A percentile compares a stretch with the other conserved stretches of the same genome.
Evolutionary conservation across 768 basidiomycete species (phyloP).

Genomic region (Rhizopogon sp.): DNA sequence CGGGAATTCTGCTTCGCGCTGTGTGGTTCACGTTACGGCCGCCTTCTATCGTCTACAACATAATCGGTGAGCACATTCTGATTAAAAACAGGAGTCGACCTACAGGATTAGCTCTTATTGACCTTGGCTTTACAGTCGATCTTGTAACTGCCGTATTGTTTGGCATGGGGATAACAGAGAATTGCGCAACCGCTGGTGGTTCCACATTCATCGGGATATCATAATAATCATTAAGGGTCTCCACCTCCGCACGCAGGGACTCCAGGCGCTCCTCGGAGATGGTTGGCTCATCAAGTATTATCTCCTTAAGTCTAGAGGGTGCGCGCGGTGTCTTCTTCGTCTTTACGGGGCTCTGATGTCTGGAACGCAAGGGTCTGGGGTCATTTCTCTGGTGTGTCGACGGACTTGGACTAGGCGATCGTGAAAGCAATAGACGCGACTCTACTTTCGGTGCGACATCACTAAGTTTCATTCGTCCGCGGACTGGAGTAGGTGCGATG

Average conservation of each 20-base stretch:
- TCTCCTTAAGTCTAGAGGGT: background rate
- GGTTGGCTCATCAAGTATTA: slow-evolving; percentile 5
- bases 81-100: slow-evolving; percentile 6
- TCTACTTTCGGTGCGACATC: slow-evolving; percentile 37
- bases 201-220: slow-evolving; percentile 5
- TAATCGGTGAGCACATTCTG: slow-evolving; percentile 12
- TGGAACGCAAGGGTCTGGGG: slow-evolving; percentile 7
- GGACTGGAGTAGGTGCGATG: slow-evolving; percentile 20
- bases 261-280: slow-evolving; percentile 24
- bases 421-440: background rate
- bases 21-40: slow-evolving; percentile 15
- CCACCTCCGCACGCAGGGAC: slow-evolving; percentile 14
- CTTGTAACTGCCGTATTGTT: slow-evolving; percentile 2
- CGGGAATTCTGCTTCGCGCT: slow-evolving; percentile 10
- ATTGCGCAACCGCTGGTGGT: background rate
- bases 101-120: slow-evolving; percentile 14
- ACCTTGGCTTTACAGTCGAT: slow-evolving; percentile 23
- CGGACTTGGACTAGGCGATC: slow-evolving; percentile 10
- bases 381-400: slow-evolving; percentile 11
- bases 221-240: slow-evolving; percentile 10
- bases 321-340: slow-evolving; percentile 1
- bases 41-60: slow-evolving; percentile 13
- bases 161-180: background rate
- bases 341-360: slow-evolving; percentile 12
- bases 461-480: slow-evolving; percentile 32